These are phyloP conservation scores for Raffaelea albimanens DNA, from an alignment of 2,329 filamentous ascomycete species.

Conservation along the genomic window DNA sequence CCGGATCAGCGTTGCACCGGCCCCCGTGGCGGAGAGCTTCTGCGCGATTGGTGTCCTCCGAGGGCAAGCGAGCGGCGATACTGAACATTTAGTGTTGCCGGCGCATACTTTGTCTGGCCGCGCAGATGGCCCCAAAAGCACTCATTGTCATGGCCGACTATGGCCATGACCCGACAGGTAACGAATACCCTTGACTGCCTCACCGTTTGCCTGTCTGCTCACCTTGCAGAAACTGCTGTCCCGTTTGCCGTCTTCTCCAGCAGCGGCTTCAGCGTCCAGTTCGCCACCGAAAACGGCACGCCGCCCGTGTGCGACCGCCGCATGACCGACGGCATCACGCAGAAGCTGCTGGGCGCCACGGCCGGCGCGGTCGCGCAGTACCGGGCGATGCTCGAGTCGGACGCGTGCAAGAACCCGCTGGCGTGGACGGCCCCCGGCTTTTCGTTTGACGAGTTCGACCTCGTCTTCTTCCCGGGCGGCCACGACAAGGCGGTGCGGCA, in stretches of 20 bases:
- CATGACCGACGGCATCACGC: constrained; percentile 68
- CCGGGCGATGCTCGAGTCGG: constrained; percentile 30
- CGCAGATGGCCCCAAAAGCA: constrained; percentile 18
- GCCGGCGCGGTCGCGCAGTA: constrained; percentile 30
- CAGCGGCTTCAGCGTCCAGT: constrained; percentile 35
- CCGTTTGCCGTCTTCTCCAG: constrained; percentile 37
- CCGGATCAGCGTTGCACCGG: too few relatives aligned
- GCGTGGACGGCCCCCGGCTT: constrained; percentile 36
- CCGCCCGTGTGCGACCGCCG: constrained; percentile 36
- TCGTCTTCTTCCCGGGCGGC: constrained; percentile 41
- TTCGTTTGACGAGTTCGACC: constrained; percentile 32
- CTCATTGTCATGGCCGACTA: constrained; percentile 45
- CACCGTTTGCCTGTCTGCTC: too few relatives aligned
- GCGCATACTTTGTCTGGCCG: too few relatives aligned
- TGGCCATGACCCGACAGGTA: constrained; percentile 45
- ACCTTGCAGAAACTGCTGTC: constrained; percentile 42
- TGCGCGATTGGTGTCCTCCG: too few relatives aligned
- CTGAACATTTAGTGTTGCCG: too few relatives aligned
- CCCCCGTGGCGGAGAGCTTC: too few relatives aligned
- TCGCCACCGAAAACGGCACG: constrained; percentile 40
- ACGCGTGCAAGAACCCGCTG: constrained; percentile 31
- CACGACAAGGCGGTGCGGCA: constrained; percentile 43
- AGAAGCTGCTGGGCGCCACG: constrained; percentile 49
- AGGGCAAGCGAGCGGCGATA: too few relatives aligned
- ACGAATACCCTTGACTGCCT: too few relatives aligned